Evolutionary conservation across 805 yeast genomes (phyloP), one percentile per base, ranked within the genome.

Genomic region (Ogataea angusta): DNA sequence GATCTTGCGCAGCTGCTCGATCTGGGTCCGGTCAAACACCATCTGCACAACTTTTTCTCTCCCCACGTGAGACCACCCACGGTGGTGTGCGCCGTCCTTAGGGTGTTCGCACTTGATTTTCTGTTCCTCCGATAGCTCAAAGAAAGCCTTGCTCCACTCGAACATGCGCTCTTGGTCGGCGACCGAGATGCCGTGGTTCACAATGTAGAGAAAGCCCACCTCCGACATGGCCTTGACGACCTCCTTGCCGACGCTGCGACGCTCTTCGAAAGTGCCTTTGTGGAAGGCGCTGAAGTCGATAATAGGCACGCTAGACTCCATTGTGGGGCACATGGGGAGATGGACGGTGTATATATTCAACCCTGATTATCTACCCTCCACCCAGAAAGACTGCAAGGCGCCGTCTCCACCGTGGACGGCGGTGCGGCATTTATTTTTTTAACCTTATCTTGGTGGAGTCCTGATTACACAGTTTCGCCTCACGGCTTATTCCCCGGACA

Each of bases 401-500:
- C 30, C 30, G 9, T 38, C 42, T 38, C 42, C 42, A 38, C 42
- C 37, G 10, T 9, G 16, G n/a, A 34, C 21, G 41, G 41, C 41
- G 25, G 10, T 10, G 36, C 33, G 37, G 42, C 34, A n/a, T 24
- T 18, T 10, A 13, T 27, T 14, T 29, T 29, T 26, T 26, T n/a
- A 4, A 8, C 15, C 17, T 17, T 10, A 29, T 29, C 12, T 14
- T 13, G 31, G 19, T 17, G 35, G 30, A 24, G 24, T 12, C 17
- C 23, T 31, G 27, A 15, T 27, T 13, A n/a, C 5, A 14, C 30
- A 13, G 30, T 12, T 15, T 16, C 13, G n/a, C 16, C 10, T 26
- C 10, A 35, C 5, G 63, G 60, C 31, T 51, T 49, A 37, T 54
- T 52, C 16, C 67, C 67, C 6, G 65, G 66, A 39, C 59, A 52